Conservation (phyloP, 768 basidiomycete genomes). For the Tulasnella sp. region DNA sequence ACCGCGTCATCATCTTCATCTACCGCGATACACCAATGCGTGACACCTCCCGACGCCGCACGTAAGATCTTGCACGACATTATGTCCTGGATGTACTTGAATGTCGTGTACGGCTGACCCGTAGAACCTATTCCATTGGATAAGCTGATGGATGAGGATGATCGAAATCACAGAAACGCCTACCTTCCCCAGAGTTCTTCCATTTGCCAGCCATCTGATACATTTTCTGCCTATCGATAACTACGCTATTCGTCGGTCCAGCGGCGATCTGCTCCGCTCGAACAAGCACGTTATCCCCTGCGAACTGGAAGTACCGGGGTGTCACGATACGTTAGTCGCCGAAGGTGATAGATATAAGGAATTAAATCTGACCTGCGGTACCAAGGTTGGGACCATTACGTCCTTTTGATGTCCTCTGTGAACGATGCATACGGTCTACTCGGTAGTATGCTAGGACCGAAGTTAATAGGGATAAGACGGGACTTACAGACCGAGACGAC, state of each 20-base stretch:
- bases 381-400: slow-evolving; percentile 63
- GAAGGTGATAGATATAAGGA: neutral
- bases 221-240: slow-evolving; percentile 77
- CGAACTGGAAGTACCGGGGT: slow-evolving; percentile 43
- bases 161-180: neutral
- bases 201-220: slow-evolving; percentile 88
- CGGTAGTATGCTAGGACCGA: neutral
- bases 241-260: slow-evolving; percentile 76
- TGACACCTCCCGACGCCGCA: slow-evolving; percentile 74
- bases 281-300: slow-evolving; percentile 54
- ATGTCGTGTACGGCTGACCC: slow-evolving; percentile 79
- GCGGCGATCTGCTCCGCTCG: slow-evolving; percentile 56
- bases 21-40: slow-evolving; percentile 68
- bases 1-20: slow-evolving; percentile 50
- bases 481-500: slow-evolving; percentile 59
- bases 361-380: slow-evolving; percentile 52
- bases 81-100: slow-evolving; percentile 79
- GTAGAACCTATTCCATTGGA: slow-evolving; percentile 54
- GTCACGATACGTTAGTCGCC: too few species aligned
- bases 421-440: neutral
- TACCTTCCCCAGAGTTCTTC: slow-evolving; percentile 92
- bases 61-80: slow-evolving; percentile 72
- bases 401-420: slow-evolving; percentile 62
- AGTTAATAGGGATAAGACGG: neutral
- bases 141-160: neutral